Percentiles rank a stretch among this genome's conserved stretches.
Evolutionary conservation across 306 rosid genomes (phyloP).

Genomic region (Lathyrus sativus): DNA sequence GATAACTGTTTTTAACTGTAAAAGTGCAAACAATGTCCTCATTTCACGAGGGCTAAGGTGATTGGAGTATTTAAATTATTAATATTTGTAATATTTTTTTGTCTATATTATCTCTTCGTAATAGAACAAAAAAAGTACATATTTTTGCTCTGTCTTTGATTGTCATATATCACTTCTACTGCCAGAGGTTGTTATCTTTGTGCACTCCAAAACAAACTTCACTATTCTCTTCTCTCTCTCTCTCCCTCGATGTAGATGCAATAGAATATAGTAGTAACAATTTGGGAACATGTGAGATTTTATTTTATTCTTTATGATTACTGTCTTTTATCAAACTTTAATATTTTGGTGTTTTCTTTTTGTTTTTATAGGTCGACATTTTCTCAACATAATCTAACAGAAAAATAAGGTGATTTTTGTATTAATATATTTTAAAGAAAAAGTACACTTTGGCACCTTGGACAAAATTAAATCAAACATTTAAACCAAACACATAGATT

Average conservation of each 20-base stretch:
- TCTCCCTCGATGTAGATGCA: constrained; percentile 34
- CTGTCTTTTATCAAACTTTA: constrained; percentile 28
- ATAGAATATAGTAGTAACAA: background rate
- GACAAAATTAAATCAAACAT: background rate
- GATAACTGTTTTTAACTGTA: constrained; percentile 58
- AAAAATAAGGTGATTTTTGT: background rate
- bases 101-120: constrained; percentile 29
- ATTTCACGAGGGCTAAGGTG: constrained; percentile 64
- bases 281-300: constrained; percentile 45
- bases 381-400: background rate
- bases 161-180: constrained; percentile 54
- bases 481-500: background rate
- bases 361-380: constrained; percentile 18
- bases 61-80: background rate
- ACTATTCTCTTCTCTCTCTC: constrained; percentile 27
- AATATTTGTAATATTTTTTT: constrained; percentile 18
- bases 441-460: background rate
- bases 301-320: constrained; percentile 4
- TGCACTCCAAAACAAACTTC: constrained; percentile 67
- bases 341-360: constrained; percentile 35
- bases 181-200: constrained; percentile 84
- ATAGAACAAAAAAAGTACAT: constrained; percentile 49
- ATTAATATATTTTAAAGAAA: background rate
- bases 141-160: constrained; percentile 50
- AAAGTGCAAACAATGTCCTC: constrained; percentile 60